A percentile compares a stretch with the other conserved stretches of the same genome.
Evolutionary conservation across 805 yeast species (phyloP).

Genomic region (Yarrowia deformans): DNA sequence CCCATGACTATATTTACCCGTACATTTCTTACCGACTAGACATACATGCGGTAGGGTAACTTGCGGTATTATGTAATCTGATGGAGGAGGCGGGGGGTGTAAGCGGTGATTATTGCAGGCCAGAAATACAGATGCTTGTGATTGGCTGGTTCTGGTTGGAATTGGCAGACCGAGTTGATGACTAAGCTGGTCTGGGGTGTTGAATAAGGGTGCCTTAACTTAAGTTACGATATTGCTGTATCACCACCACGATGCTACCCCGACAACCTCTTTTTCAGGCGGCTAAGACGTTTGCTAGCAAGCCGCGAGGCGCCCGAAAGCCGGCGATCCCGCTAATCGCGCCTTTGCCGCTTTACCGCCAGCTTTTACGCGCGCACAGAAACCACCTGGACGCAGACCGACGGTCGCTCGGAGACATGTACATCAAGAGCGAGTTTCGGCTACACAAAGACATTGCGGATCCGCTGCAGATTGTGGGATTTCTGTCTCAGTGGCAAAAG

Average conservation of each 20-base stretch:
- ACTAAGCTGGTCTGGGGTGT: too few species aligned
- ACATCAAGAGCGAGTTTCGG: slow-evolving; percentile 87
- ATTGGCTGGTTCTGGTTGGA: too few species aligned
- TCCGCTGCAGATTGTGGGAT: slow-evolving; percentile 93
- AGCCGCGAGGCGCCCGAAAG: slow-evolving; percentile 15
- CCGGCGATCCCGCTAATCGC: slow-evolving; percentile 60
- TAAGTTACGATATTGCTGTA: too few species aligned
- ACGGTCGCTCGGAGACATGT: slow-evolving; percentile 83
- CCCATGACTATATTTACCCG: slow-evolving; percentile 27
- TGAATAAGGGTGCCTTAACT: too few species aligned
- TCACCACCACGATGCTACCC: neutral
- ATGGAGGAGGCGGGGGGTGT: neutral
- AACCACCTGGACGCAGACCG: slow-evolving; percentile 67
- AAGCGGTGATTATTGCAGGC: too few species aligned
- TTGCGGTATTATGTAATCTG: slow-evolving; percentile 3
- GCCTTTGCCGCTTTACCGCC: slow-evolving; percentile 78
- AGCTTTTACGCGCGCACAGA: slow-evolving; percentile 83
- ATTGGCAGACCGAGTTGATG: too few species aligned
- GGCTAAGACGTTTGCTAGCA: slow-evolving; percentile 20
- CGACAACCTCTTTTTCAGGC: slow-evolving; percentile 4
- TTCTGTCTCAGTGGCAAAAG: slow-evolving; percentile 88
- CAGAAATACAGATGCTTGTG: too few species aligned
- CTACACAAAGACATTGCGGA: slow-evolving; percentile 83
- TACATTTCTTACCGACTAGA: neutral
- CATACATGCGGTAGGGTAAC: slow-evolving; percentile 23